Conservation (phyloP, 2,329 filamentous ascomycete genomes). For the Trichoderma harzianum region DNA sequence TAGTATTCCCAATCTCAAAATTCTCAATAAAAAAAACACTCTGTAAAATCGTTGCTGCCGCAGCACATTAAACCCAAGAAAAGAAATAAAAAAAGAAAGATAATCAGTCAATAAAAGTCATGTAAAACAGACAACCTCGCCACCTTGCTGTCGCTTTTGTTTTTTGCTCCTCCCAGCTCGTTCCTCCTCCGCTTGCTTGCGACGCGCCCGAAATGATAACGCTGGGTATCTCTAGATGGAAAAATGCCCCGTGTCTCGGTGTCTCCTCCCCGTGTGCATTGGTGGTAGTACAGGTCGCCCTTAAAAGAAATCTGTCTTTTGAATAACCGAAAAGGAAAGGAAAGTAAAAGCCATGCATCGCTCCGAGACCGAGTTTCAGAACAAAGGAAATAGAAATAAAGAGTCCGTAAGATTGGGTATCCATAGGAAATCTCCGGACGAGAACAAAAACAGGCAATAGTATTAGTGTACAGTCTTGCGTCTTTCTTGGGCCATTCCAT, state of each 20-base stretch:
- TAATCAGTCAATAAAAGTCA: neutral
- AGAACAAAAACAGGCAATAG: neutral
- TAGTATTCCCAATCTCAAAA: constrained; percentile 10
- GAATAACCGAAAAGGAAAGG: constrained; percentile 14
- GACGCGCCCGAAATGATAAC: constrained; percentile 22
- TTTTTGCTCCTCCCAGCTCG: neutral
- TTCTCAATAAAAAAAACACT: neutral
- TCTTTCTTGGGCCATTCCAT: constrained; percentile 18
- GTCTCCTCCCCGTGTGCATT: constrained; percentile 19
- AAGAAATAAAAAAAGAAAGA: neutral
- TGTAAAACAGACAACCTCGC: constrained; percentile 16
- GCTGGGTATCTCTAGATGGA: constrained; percentile 39
- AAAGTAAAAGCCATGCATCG: constrained; percentile 9
- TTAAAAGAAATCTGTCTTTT: constrained; percentile 20
- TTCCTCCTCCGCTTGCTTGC: constrained; percentile 3
- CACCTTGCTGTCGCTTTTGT: constrained; percentile 15
- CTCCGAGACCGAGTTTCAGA: constrained; percentile 11
- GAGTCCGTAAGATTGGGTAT: constrained; percentile 18
- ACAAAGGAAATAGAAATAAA: constrained; percentile 17
- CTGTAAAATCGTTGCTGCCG: neutral
- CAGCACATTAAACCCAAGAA: constrained; percentile 7
- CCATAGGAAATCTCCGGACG: constrained; percentile 20
- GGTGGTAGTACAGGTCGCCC: constrained; percentile 24
- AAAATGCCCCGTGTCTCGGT: constrained; percentile 30
- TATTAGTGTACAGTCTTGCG: constrained; percentile 20